Evolutionary conservation across 139 green algal genomes (phyloP), one percentile per base, ranked within the genome.

Genomic region (Bryopsis sp.): DNA sequence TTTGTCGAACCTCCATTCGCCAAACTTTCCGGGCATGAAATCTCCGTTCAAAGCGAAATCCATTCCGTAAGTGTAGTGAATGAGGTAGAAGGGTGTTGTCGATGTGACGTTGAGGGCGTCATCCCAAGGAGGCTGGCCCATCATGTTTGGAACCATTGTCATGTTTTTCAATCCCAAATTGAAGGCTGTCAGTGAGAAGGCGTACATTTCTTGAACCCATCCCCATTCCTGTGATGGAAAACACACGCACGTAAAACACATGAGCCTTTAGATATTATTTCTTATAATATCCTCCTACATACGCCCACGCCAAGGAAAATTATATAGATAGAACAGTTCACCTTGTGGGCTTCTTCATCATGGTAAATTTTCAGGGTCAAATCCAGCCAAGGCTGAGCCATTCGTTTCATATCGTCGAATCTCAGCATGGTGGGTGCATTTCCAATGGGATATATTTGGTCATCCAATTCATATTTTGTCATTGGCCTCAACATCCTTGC

Each of bases 1-100:
- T 80, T 98, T 98, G 82, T 98, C 92, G 69, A 97, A 98, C 1
- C 88, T 82, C 92, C 92, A 98, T 70, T 84, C 74, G 1, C 91
- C 92, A 50, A 84, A 81, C 79, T 95, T 93, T 60, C 88, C 88
- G 15, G 82, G 84, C 26, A 80, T 92, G 76, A 91, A 92, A 47
- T 76, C 65, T 48, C 78, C 88, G 0, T 86, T 64, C 24, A 79
- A 28, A 33, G 82, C 88, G 80, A 91, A 98, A 77, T 97, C 91
- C 72, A 88, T 92, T 61, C 92, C 92, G 70, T 98, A 98, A 2
- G 93, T 98, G 84, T 95, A 98, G 78, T 98, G 93, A 50, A 98
- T 78, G 46, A 97, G 88, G 82, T 95, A 95, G 79, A 82, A 91
- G 24, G 77, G 76, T 64, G 76, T 77, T 47, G 38, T 57, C 32